Evolutionary conservation across 2,329 filamentous ascomycete species (phyloP).

Genomic region (Emergomyces orientalis): DNA sequence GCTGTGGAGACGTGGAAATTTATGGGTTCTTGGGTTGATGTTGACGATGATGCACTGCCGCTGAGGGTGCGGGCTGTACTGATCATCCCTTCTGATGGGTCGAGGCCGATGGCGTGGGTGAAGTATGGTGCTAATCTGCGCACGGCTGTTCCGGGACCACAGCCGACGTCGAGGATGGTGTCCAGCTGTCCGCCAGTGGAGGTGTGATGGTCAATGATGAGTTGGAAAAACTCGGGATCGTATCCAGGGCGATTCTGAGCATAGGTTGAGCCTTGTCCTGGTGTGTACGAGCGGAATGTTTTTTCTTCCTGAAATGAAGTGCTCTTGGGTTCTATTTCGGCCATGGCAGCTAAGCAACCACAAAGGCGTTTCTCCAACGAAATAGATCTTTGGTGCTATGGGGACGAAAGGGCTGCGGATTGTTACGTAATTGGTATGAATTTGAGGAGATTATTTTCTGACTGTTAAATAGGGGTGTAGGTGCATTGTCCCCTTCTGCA

Average conservation of each 20-base stretch:
- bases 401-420: background rate
- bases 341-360: background rate
- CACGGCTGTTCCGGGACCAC: conserved; percentile 46
- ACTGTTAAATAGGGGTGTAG: no score
- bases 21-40: conserved; percentile 22
- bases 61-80: conserved; percentile 34
- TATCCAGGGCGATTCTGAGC: conserved; percentile 43
- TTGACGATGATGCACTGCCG: conserved; percentile 21
- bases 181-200: conserved; percentile 38
- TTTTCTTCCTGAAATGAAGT: conserved; percentile 11
- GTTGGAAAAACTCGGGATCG: conserved; percentile 38
- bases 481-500: no score
- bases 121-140: conserved; percentile 42
- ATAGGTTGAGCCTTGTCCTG: conserved; percentile 23
- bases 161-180: conserved; percentile 47
- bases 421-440: no score
- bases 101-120: conserved; percentile 40
- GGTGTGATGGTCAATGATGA: conserved; percentile 40
- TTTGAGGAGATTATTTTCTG: no score
- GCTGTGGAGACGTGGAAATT: conserved; percentile 38
- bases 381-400: no score
- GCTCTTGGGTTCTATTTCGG: background rate
- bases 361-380: background rate
- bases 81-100: conserved; percentile 49
- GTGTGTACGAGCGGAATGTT: conserved; percentile 20